These are phyloP conservation scores for Hypoxylon intermedium DNA, from an alignment of 495 filamentous ascomycete genomes.

Conservation along the genomic window DNA sequence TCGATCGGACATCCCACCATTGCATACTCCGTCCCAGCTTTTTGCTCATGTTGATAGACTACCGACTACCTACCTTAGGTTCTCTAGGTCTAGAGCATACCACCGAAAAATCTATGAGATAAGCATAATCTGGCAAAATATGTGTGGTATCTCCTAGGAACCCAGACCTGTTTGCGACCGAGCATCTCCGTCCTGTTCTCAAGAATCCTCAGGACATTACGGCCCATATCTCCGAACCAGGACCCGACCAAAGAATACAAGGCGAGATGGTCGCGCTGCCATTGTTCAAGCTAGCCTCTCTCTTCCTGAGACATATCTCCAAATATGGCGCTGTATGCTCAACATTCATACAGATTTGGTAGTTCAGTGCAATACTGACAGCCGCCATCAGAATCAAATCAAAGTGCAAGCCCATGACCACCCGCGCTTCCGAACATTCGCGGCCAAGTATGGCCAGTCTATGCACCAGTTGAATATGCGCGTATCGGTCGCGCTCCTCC, in stretches of 20 bases:
- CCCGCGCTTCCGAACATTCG: constrained; percentile 83
- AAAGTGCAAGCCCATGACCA: constrained; percentile 95
- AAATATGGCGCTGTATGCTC: constrained; percentile 65
- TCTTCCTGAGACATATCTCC: constrained; percentile 62
- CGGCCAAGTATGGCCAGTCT: constrained; percentile 69
- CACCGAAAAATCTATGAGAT: not conserved
- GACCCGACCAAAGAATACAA: constrained; percentile 1
- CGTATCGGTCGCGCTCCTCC: constrained; percentile 80
- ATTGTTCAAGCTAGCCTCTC: constrained; percentile 54
- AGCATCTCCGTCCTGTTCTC: not conserved
- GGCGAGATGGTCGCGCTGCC: constrained; percentile 59
- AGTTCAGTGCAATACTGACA: constrained; percentile 17
- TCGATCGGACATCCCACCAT: constrained; percentile 14
- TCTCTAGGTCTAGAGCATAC: too few species aligned
- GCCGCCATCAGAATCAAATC: constrained; percentile 77
- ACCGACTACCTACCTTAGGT: too few species aligned
- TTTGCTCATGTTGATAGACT: not conserved
- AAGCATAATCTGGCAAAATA: constrained; percentile 4
- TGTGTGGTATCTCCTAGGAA: constrained; percentile 5
- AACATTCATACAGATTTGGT: not conserved
- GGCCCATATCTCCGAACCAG: constrained; percentile 8
- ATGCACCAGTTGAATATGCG: constrained; percentile 96
- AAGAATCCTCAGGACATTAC: constrained; percentile 4
- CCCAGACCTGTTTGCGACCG: not conserved
- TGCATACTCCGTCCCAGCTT: constrained; percentile 1